Evolutionary conservation across 2,329 filamentous ascomycete species (phyloP), one percentile per base, ranked within the genome.

Genomic region (Didymella sp.): DNA sequence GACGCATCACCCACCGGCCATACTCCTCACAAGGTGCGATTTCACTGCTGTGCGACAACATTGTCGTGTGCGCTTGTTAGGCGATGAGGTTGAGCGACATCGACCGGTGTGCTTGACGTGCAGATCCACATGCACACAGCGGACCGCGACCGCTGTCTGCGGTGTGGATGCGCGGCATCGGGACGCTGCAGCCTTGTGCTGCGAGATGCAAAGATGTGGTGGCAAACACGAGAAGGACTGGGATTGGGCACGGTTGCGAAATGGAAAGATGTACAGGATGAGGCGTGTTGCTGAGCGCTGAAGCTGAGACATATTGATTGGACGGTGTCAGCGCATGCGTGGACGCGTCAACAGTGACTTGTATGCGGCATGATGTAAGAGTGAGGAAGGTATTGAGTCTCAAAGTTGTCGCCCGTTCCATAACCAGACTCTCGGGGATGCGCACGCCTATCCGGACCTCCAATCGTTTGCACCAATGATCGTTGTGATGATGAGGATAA

Each of bases 141-240:
- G 53, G 53, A 56, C 46, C 46, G 52, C 35, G 13, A 33, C 52
- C 52, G 40, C 52, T 45, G 51, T 13, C 13, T 38, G 43, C 43
- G 27, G 33, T 37, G 21, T 47, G 37, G 43, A 40, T 21, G 37
- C 51, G 51, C 44, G 51, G 43, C 40, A n/a, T 22, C 43, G 53
- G 42, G 35, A n/a, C 13, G 40, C 45, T 51, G 42, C 35, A 46
- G 41, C 53, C 53, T 28, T 46, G 46, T n/a, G 22, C 38, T 41
- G 38, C 38, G 21, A 41, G 38, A 41, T n/a, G 21, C 22, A 15
- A 12, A 15, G 38, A 41, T 41, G 38, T 41, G 38, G 38, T 41
- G 21, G 12, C 38, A 13, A 25, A 15, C 13, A 3, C 25, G 25
- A 11, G 21, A 40, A n/a, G 22, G 21, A 41, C 22, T 41, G 22